phyloP scores from a whole-genome alignment of 495 filamentous ascomycete species.

The Aspergillus haitiensis region DNA sequence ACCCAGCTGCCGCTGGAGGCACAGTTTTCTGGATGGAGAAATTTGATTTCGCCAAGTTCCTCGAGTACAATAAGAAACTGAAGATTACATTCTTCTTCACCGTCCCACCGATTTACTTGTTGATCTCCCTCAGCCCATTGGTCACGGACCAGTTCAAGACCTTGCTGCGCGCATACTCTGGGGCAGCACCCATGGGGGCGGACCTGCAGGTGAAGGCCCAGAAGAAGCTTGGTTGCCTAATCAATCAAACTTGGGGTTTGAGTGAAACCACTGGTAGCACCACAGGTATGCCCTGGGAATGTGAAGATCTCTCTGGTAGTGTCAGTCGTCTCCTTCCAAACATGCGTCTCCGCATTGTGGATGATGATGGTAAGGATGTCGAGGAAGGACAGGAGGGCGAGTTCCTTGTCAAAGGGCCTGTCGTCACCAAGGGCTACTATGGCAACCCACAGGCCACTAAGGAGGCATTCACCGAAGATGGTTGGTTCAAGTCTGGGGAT shows the following conservation, averaged over 20 bases:
- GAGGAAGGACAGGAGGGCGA: constrained; percentile 49
- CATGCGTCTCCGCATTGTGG: constrained; percentile 52
- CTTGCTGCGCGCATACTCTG: constrained; percentile 47
- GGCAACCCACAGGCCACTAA: constrained; percentile 53
- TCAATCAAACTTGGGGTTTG: constrained; percentile 76
- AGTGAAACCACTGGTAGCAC: constrained; percentile 62
- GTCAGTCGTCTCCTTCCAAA: constrained; percentile 51
- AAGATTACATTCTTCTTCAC: constrained; percentile 49
- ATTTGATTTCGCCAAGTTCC: constrained; percentile 47
- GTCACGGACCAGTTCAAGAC: constrained; percentile 50
- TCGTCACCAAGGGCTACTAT: constrained; percentile 50
- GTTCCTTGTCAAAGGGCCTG: constrained; percentile 67
- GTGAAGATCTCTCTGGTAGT: constrained; percentile 59
- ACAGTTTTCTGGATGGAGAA: constrained; percentile 53
- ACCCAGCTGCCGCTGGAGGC: constrained; percentile 36
- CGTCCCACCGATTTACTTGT: constrained; percentile 52
- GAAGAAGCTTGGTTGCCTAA: constrained; percentile 33
- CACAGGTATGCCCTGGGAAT: constrained; percentile 41
- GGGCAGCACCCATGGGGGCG: constrained; percentile 71
- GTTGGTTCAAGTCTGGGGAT: constrained; percentile 61
- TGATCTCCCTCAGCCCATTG: constrained; percentile 47
- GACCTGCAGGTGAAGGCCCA: constrained; percentile 55
- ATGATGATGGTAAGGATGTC: constrained; percentile 55
- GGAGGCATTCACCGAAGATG: constrained; percentile 50
- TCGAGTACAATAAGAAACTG: constrained; percentile 42